Conservation (phyloP, 1,284 basidiomycete species). For the Clitocybe nebularis region DNA sequence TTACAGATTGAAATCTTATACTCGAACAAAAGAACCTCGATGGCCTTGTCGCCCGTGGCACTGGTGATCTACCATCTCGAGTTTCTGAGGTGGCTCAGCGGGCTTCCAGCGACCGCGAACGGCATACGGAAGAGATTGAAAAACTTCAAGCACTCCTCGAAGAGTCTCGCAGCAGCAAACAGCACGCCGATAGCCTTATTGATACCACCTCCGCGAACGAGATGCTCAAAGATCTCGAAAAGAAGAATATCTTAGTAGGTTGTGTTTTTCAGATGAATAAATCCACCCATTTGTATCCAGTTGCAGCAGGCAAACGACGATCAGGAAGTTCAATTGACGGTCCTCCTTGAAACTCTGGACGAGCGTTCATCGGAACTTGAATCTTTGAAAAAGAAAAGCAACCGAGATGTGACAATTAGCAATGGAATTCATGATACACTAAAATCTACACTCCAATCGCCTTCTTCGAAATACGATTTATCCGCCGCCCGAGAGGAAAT, state of each 20-base stretch:
- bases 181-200: slow-evolving; percentile 1
- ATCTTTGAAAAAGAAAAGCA: slow-evolving; percentile 43
- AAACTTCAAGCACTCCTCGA: slow-evolving; percentile 47
- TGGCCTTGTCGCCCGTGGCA: slow-evolving; percentile 34
- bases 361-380: slow-evolving; percentile 53
- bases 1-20: neutral
- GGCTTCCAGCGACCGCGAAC: slow-evolving; percentile 39
- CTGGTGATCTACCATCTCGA: slow-evolving; percentile 34
- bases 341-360: slow-evolving; percentile 41
- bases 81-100: slow-evolving; percentile 39
- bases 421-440: slow-evolving; percentile 28
- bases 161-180: slow-evolving; percentile 17
- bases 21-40: slow-evolving; percentile 47
- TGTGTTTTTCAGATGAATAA: neutral
- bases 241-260: slow-evolving; percentile 16
- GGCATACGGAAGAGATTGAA: slow-evolving; percentile 50
- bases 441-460: slow-evolving; percentile 26
- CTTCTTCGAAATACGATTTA: slow-evolving; percentile 49
- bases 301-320: slow-evolving; percentile 24
- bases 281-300: too few species aligned
- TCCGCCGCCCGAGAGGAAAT: slow-evolving; percentile 58
- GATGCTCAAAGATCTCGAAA: slow-evolving; percentile 6
- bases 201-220: neutral
- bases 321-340: slow-evolving; percentile 36
- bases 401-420: slow-evolving; percentile 44